These are phyloP conservation scores for Raddia distichophylla DNA, from an alignment of 176 grass and related monocot species.

Conservation along the genomic window DNA sequence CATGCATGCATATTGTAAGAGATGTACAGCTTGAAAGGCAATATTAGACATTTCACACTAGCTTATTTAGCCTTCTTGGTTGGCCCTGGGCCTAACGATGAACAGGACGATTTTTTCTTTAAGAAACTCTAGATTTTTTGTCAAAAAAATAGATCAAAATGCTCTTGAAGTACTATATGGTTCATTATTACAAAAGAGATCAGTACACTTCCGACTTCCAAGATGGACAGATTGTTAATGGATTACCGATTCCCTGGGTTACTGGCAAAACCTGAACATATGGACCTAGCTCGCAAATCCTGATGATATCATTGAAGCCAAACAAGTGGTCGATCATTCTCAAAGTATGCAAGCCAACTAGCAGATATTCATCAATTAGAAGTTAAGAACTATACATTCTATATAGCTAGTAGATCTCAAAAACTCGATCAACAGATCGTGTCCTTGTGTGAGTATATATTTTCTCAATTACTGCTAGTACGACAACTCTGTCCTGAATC, in stretches of 20 bases:
- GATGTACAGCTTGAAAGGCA: too few species aligned
- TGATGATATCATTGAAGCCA: neutral
- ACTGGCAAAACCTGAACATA: neutral
- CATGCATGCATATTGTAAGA: too few species aligned
- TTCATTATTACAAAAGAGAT: too few species aligned
- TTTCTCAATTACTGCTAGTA: neutral
- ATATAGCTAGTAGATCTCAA: neutral
- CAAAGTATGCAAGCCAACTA: neutral
- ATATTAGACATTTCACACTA: too few species aligned
- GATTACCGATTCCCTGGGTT: neutral
- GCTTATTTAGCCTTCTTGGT: neutral
- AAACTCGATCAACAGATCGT: neutral
- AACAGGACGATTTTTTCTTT: neutral
- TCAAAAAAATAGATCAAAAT: too few species aligned
- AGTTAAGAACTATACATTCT: neutral
- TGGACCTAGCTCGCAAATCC: too few species aligned
- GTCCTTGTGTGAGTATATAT: neutral
- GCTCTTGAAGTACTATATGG: too few species aligned
- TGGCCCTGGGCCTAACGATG: conserved; percentile 9
- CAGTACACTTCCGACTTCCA: neutral
- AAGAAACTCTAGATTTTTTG: too few species aligned
- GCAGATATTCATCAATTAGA: neutral
- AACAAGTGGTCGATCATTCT: neutral
- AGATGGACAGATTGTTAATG: neutral
- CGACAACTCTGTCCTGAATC: neutral